Base-by-base conservation (phyloP, 768 basidiomycete genomes). In the Tylopilus cervinicoccineus region DNA sequence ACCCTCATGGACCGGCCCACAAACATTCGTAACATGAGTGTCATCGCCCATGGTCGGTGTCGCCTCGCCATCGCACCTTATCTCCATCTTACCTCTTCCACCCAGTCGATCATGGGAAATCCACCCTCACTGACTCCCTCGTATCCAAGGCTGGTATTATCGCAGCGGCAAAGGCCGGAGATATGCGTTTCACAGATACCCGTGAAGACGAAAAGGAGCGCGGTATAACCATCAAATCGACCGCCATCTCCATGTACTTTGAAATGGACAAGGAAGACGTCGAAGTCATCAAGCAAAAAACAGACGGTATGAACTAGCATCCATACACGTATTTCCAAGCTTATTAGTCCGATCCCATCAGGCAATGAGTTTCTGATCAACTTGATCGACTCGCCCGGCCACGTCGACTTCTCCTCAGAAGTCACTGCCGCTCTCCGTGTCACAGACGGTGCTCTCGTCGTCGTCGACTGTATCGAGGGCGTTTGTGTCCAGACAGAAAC, bases 401-500 rank as follows among this genome's bases (percentile, higher is more conserved):
- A 99, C 83, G 96, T 99, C 72, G 96, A 99, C 72, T 99, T 99
- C 80, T 99, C 96, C 28, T 98, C 96, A 44, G 96, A 99, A 74
- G 96, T 99, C 62, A 99, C 96, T 3, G 96, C 96, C 53, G 96
- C 96, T 57, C 92, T 99, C 67, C 96, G 96, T 76, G 96, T 99
- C 64, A 99, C 96, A 55, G 96, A 99, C 57, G 96, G 95, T 78
- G 96, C 96, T 51, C 88, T 99, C 59, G 96, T 99, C 63, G 96
- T 99, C 70, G 96, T 99, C 65, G 96, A 99, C 72, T 96, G 93
- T 72, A 86, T 99, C 62, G 96, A 99, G 69, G 96, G 96, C 76
- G 96, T 98, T 65, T 99, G 95, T 71, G 96, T 98, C 34, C 96
- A 99, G 75, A 99, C 96, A 66, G 96, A 98, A 77, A 99, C 96